Evolutionary conservation across 306 rosid species (phyloP), one percentile per base, ranked within the genome.

Genomic region (Vicia faba): DNA sequence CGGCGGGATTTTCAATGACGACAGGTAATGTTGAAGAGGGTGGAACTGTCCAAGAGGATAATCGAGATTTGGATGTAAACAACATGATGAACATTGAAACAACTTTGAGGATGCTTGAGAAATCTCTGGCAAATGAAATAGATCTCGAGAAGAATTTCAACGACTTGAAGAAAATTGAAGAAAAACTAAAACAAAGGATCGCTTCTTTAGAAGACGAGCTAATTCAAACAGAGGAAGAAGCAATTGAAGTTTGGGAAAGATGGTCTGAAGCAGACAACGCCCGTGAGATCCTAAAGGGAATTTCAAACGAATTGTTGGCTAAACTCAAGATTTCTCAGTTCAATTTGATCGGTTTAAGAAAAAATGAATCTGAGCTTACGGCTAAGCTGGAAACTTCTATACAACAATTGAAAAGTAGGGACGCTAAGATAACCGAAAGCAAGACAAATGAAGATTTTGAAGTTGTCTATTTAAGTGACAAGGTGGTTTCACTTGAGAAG

Each of bases 51-150:
- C 3, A 15, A 29, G 89, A 81, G 79, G 84, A 82, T 64, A 85
- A 72, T 66, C 78, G 79, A 31, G 54, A 33, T 35, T 74, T 25
- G 39, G 59, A 45, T 68, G 73, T 44, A 31, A 80, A 61, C 61
- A 53, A 81, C 13, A 60, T 46, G 49, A 79, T 80, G 68, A 71
- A 84, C 19, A 77, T 89, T 90, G 89, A 85, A 70, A 87, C 95
- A 20, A 48, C 71, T 65, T 71, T 92, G 72, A 87, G 88, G 88
- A 78, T 84, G 89, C 85, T 92, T 29, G 96, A 92, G 83, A 89
- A 87, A 78, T 78, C 98, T 69, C 58, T 92, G 73, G 95, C 92
- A 4, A 84, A 74, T 61, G 98, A 92, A 74, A 84, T 92, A 69
- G 88, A 87, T 76, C 92, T 89, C 69, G 98, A 89, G 79, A 89